Evolutionary conservation across 169 alveolate species (phyloP).

Genomic region (Pseudocohnilembus persalinus): DNA sequence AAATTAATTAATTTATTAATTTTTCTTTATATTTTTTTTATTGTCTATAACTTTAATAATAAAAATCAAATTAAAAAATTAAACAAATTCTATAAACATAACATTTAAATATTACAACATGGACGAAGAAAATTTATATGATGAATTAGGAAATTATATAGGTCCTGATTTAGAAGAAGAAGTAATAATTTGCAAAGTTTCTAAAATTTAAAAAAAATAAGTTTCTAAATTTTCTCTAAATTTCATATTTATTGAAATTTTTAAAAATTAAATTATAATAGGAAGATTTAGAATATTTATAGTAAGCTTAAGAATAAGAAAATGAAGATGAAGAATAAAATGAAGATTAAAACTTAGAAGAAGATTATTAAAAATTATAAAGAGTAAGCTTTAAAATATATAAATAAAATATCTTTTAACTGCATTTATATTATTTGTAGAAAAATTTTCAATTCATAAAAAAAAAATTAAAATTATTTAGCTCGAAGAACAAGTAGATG

Average conservation of each 20-base stretch:
- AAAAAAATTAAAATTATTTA: neutral
- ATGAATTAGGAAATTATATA: conserved; percentile 99
- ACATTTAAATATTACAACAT: no score
- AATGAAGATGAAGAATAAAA: conserved; percentile 79
- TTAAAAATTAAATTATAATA: conserved; percentile 26
- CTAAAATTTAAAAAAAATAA: no score
- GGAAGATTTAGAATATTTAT: conserved; percentile 15
- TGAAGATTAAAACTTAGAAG: conserved; percentile 67
- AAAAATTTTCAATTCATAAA: conserved; percentile 32
- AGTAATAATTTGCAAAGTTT: conserved; percentile 29
- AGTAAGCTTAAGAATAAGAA: conserved; percentile 37
- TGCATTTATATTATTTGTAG: neutral
- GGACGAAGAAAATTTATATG: conserved; percentile 91
- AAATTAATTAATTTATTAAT: no score
- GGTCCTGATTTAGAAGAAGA: conserved; percentile 92
- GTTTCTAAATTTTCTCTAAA: no score
- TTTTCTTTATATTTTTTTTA: no score
- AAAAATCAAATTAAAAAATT: no score
- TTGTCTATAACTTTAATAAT: no score
- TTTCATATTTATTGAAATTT: conserved; percentile 31
- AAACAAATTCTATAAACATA: no score
- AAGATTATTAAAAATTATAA: conserved; percentile 52
- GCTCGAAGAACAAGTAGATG: no score
- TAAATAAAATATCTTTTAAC: neutral
- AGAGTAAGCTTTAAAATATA: conserved; percentile 49